These are phyloP conservation scores for Abrus pulchellus DNA, from an alignment of 306 rosid genomes.

Conservation along the genomic window DNA sequence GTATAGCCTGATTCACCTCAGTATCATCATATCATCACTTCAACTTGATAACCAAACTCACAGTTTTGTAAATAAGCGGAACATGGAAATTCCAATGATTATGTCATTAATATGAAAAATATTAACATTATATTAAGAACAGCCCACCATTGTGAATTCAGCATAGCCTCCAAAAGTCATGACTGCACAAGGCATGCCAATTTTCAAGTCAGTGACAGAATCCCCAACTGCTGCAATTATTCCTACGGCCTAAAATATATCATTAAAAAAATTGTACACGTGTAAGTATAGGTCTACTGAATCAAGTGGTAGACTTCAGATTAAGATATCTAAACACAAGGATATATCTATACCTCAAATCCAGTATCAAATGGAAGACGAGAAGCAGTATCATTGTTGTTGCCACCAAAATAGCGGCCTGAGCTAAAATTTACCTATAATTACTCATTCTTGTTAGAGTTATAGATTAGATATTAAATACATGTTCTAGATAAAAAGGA, in stretches of 20 bases:
- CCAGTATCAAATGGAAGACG: conserved; percentile 97
- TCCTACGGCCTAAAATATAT: conserved; percentile 81
- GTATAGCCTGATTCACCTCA: background rate
- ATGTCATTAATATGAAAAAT: conserved; percentile 20
- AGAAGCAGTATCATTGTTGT: conserved; percentile 58
- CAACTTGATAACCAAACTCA: conserved; percentile 15
- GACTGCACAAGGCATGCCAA: conserved; percentile 91
- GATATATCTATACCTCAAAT: conserved; percentile 75
- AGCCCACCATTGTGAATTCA: conserved; percentile 70
- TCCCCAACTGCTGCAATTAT: conserved; percentile 90
- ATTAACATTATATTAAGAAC: conserved; percentile 27
- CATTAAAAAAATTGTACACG: conserved; percentile 33
- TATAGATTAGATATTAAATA: conserved; percentile 15
- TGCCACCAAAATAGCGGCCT: conserved; percentile 83
- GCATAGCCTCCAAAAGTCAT: conserved; percentile 97
- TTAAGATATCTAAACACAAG: conserved; percentile 23
- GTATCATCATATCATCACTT: conserved; percentile 22
- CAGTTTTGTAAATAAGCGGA: background rate
- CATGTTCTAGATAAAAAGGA: conserved; percentile 34
- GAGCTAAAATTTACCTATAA: conserved; percentile 97
- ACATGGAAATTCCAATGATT: conserved; percentile 12
- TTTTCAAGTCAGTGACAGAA: conserved; percentile 70
- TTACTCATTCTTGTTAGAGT: conserved; percentile 49
- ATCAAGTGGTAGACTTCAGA: conserved; percentile 30
- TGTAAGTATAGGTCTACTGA: conserved; percentile 37